A percentile compares a stretch with the other conserved stretches of the same genome.
phyloP scores from a whole-genome alignment of 306 rosid genomes.

The Abrus precatorius region DNA sequence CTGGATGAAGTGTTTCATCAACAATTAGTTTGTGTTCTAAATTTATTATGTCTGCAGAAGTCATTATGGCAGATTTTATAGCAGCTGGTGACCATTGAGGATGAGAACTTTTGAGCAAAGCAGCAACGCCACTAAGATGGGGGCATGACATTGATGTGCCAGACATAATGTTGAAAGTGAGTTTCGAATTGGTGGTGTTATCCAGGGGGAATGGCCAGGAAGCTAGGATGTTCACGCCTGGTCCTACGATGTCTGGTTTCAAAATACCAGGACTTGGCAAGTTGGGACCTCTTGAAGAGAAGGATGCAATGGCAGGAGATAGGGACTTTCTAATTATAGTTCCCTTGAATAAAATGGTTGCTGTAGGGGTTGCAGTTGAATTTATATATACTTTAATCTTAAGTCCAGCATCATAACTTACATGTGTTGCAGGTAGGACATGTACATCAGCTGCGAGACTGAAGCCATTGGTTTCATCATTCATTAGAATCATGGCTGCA shows the following conservation, averaged over 20 bases:
- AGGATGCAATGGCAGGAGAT: slow-evolving; percentile 65
- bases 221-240: slow-evolving; percentile 72
- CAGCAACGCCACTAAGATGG: slow-evolving; percentile 86
- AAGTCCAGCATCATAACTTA: slow-evolving; percentile 65
- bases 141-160: slow-evolving; percentile 91
- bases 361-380: slow-evolving; percentile 65
- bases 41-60: slow-evolving; percentile 59
- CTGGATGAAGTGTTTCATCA: slow-evolving; percentile 65
- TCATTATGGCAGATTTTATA: slow-evolving; percentile 84
- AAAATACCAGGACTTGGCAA: slow-evolving; percentile 74
- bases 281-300: slow-evolving; percentile 86
- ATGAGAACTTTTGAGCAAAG: slow-evolving; percentile 81
- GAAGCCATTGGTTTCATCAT: slow-evolving; percentile 57
- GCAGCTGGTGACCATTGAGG: slow-evolving; percentile 85
- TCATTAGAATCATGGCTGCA: slow-evolving; percentile 71
- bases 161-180: slow-evolving; percentile 68
- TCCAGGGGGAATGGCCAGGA: slow-evolving; percentile 72
- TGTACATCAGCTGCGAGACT: slow-evolving; percentile 68
- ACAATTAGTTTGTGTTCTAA: slow-evolving; percentile 51
- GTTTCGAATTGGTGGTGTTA: slow-evolving; percentile 53
- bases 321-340: slow-evolving; percentile 60
- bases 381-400: slow-evolving; percentile 68
- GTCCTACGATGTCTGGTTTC: slow-evolving; percentile 82
- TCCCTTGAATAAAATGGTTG: slow-evolving; percentile 71
- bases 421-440: slow-evolving; percentile 72